Conservation (phyloP, 2,329 filamentous ascomycete species). For the Diaporthe caulivora region DNA sequence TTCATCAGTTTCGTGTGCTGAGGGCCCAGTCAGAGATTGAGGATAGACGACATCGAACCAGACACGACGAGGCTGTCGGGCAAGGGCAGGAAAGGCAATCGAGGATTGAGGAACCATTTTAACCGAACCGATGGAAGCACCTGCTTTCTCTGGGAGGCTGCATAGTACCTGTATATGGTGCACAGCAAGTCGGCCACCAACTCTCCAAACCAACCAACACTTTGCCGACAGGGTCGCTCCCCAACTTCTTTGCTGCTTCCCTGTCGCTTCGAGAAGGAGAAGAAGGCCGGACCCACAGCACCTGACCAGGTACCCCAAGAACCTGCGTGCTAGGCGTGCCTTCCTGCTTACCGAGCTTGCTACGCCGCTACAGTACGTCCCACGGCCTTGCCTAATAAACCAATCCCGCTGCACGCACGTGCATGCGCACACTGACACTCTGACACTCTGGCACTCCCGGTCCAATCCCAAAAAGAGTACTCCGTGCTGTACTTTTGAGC, state of each 20-base stretch:
- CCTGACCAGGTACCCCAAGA: neutral
- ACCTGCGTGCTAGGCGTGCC: neutral
- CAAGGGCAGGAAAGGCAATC: conserved; percentile 4
- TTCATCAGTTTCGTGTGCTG: conserved; percentile 7
- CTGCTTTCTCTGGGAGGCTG: neutral
- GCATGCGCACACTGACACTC: too few relatives aligned
- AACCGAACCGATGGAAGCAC: conserved; percentile 24
- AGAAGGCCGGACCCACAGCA: neutral
- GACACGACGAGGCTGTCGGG: conserved; percentile 15
- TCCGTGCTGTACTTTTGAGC: neutral
- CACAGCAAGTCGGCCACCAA: too few relatives aligned
- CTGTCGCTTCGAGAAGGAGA: conserved; percentile 24
- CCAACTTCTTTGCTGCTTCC: conserved; percentile 1
- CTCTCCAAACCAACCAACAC: too few relatives aligned
- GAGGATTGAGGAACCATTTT: conserved; percentile 3
- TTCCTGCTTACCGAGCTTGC: too few relatives aligned
- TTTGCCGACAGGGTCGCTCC: conserved; percentile 20
- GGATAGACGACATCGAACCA: conserved; percentile 9
- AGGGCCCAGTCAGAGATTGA: neutral
- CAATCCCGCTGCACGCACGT: neutral
- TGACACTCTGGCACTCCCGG: neutral
- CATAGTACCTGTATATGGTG: too few relatives aligned
- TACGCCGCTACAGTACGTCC: too few relatives aligned
- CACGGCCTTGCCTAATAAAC: too few relatives aligned
- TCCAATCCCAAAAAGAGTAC: neutral